Conservation (phyloP, 2,329 filamentous ascomycete genomes). For the Xylariaceae sp. region DNA sequence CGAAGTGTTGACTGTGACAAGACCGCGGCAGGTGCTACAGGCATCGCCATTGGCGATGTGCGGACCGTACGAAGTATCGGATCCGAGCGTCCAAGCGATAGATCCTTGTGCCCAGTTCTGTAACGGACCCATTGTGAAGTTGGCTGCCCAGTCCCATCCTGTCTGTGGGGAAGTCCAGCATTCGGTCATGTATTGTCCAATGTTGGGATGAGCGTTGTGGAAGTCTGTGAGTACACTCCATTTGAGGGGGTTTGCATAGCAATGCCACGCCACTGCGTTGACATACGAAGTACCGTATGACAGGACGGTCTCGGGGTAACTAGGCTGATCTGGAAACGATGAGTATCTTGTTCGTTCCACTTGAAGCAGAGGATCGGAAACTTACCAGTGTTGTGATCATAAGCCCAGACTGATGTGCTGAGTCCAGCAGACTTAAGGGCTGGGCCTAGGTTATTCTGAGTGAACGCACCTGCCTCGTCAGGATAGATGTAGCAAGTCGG, state of each 20-base stretch:
- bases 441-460: slow-evolving; percentile 36
- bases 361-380: neutral
- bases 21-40: slow-evolving; percentile 43
- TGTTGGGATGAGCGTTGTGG: slow-evolving; percentile 36
- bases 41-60: slow-evolving; percentile 34
- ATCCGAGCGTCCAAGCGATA: slow-evolving; percentile 42
- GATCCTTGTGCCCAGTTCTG: slow-evolving; percentile 45
- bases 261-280: slow-evolving; percentile 38
- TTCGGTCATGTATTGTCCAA: slow-evolving; percentile 46
- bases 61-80: slow-evolving; percentile 39
- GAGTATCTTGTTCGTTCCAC: neutral
- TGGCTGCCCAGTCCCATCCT: slow-evolving; percentile 34
- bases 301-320: slow-evolving; percentile 37
- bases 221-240: slow-evolving; percentile 38
- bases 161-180: slow-evolving; percentile 39
- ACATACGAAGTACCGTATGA: slow-evolving; percentile 30
- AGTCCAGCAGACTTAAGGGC: slow-evolving; percentile 37
- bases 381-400: slow-evolving; percentile 36
- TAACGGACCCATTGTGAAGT: slow-evolving; percentile 42
- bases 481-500: slow-evolving; percentile 36
- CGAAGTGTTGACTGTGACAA: slow-evolving; percentile 52
- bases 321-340: slow-evolving; percentile 23
- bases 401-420: slow-evolving; percentile 43
- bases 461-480: slow-evolving; percentile 35
- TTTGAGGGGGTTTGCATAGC: slow-evolving; percentile 34